Evolutionary conservation across 2,329 filamentous ascomycete genomes (phyloP).

Genomic region (Arthrobotrys sphaeroides): DNA sequence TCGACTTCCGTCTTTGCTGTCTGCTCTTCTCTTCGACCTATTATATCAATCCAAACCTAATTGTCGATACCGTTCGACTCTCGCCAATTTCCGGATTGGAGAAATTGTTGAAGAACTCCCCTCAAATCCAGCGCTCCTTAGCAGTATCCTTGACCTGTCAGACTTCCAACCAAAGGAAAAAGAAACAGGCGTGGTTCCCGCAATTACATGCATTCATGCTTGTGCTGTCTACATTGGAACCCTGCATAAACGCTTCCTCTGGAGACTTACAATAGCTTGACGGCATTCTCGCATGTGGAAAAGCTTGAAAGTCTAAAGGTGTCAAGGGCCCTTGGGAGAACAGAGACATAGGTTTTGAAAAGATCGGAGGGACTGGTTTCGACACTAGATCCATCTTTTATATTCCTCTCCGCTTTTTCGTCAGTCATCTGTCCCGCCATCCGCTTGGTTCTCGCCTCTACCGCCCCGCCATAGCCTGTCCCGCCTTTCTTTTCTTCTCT

Average conservation of each 20-base stretch:
- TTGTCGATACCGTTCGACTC: conserved; percentile 21
- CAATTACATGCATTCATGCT: conserved; percentile 45
- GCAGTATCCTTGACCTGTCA: conserved; percentile 41
- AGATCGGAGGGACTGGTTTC: background rate
- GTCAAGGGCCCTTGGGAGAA: conserved; percentile 2
- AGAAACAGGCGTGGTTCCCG: conserved; percentile 45
- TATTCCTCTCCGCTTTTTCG: conserved; percentile 2
- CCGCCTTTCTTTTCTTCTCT: conserved; percentile 21
- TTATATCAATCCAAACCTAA: conserved; percentile 37
- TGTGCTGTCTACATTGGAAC: conserved; percentile 24
- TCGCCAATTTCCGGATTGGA: conserved; percentile 39
- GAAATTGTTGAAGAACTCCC: conserved; percentile 46
- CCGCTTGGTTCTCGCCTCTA: conserved; percentile 38
- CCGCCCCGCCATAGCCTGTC: conserved; percentile 25
- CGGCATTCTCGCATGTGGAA: conserved; percentile 39
- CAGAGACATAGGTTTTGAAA: conserved; percentile 8
- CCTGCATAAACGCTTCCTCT: conserved; percentile 42
- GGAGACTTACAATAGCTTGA: conserved; percentile 39
- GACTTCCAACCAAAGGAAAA: conserved; percentile 4
- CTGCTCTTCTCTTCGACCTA: conserved; percentile 35
- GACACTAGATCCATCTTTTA: conserved; percentile 4
- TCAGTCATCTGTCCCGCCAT: conserved; percentile 39
- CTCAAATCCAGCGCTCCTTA: conserved; percentile 42
- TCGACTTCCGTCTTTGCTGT: conserved; percentile 15
- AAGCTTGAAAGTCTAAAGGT: conserved; percentile 39